Conservation (phyloP, 768 basidiomycete species). For the Rhodosporidiobolus odoratus region DNA sequence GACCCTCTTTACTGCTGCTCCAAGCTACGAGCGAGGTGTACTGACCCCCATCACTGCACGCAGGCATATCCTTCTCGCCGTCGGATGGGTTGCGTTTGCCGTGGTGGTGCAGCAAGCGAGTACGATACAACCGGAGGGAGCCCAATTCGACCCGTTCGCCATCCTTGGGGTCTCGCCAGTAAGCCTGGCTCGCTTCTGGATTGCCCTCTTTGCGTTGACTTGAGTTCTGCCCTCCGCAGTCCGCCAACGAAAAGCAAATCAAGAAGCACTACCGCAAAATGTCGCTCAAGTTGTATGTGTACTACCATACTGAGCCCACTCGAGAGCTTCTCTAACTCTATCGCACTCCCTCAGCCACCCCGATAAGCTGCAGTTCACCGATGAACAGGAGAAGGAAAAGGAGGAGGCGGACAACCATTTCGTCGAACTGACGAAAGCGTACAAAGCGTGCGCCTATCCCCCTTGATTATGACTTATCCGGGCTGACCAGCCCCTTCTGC, state of each 20-base stretch:
- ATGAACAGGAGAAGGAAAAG: constrained; percentile 76
- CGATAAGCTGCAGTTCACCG: constrained; percentile 81
- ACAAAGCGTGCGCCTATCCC: constrained; percentile 67
- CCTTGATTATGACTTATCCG: background rate
- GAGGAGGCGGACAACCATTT: constrained; percentile 81
- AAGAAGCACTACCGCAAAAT: constrained; percentile 92
- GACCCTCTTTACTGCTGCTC: background rate
- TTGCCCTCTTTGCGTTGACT: background rate
- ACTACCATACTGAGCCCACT: background rate
- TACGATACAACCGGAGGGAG: constrained; percentile 53
- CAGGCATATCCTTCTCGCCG: constrained; percentile 52
- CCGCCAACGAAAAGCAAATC: constrained; percentile 75
- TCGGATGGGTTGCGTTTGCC: constrained; percentile 34
- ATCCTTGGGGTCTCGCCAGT: constrained; percentile 75
- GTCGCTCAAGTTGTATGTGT: constrained; percentile 70
- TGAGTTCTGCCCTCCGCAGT: constrained; percentile 48
- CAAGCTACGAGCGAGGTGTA: background rate
- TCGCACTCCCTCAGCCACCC: constrained; percentile 64
- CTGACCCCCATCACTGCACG: constrained; percentile 35
- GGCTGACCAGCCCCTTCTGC: background rate
- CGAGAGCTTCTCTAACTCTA: background rate
- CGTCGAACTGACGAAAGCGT: constrained; percentile 92
- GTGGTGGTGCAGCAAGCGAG: constrained; percentile 41
- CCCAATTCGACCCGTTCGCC: constrained; percentile 87
- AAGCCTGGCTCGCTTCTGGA: constrained; percentile 42